Percentiles rank a stretch among this genome's conserved stretches.
These are phyloP conservation scores for Eragrostis nindensis DNA, from an alignment of 176 grass and related monocot genomes.

Conservation along the genomic window DNA sequence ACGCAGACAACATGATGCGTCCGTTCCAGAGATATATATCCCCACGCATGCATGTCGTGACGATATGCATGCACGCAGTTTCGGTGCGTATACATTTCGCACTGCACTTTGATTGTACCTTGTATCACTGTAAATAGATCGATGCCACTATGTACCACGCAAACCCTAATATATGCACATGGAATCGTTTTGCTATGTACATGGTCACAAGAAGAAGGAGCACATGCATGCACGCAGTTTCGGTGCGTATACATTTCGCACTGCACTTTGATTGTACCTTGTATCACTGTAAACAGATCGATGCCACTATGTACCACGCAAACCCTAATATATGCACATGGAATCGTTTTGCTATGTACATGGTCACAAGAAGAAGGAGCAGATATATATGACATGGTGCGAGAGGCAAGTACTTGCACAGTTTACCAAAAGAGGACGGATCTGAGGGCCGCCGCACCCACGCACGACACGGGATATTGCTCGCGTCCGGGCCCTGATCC, in stretches of 20 bases:
- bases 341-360: background rate
- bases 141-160: background rate
- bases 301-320: background rate
- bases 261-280: background rate
- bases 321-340: background rate
- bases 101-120: background rate
- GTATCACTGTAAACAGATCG: background rate
- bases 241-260: background rate
- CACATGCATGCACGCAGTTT: background rate
- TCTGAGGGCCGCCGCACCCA: background rate
- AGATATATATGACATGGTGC: background rate
- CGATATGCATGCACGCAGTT: background rate
- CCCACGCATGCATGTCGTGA: background rate
- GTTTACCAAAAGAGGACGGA: constrained; percentile 17
- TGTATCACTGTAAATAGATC: background rate
- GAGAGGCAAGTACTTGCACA: background rate
- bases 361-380: background rate
- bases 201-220: background rate
- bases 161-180: background rate
- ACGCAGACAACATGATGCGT: background rate
- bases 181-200: background rate
- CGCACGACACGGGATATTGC: constrained; percentile 29
- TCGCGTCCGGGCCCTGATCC: constrained; percentile 36
- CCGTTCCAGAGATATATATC: background rate
- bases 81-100: background rate